Evolutionary conservation across 2,329 filamentous ascomycete genomes (phyloP).

Genomic region (Diaporthe humulicola): DNA sequence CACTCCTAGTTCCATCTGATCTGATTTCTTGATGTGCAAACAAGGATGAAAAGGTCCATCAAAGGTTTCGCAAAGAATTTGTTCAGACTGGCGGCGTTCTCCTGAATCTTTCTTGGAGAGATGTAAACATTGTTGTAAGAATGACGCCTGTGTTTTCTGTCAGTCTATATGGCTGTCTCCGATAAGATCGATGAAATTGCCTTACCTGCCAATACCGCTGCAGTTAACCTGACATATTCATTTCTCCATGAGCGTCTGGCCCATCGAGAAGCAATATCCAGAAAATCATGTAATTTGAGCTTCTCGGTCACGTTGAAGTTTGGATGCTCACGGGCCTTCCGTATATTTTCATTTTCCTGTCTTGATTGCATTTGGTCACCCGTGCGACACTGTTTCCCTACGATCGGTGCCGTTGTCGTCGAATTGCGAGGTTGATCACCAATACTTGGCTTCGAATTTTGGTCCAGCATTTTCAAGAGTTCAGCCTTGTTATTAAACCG

Average conservation of each 20-base stretch:
- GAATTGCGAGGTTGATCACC: neutral
- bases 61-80: no score
- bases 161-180: neutral
- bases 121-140: neutral
- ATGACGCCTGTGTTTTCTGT: neutral
- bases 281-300: neutral
- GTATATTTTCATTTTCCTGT: neutral
- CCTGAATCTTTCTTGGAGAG: neutral
- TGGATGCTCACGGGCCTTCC: accelerated
- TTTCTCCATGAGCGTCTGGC: neutral
- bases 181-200: no score
- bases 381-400: accelerated
- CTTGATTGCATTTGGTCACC: neutral
- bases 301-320: neutral
- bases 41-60: no score
- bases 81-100: neutral
- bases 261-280: neutral
- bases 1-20: no score
- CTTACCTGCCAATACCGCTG: neutral
- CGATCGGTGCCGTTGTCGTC: neutral
- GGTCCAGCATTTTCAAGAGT: neutral
- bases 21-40: no score
- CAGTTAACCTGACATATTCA: neutral
- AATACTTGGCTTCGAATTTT: neutral
- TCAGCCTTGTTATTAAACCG: neutral